Evolutionary conservation across 108 stramenopile genomes (phyloP).

Genomic region (Mayamaea pseudoterrestris): DNA sequence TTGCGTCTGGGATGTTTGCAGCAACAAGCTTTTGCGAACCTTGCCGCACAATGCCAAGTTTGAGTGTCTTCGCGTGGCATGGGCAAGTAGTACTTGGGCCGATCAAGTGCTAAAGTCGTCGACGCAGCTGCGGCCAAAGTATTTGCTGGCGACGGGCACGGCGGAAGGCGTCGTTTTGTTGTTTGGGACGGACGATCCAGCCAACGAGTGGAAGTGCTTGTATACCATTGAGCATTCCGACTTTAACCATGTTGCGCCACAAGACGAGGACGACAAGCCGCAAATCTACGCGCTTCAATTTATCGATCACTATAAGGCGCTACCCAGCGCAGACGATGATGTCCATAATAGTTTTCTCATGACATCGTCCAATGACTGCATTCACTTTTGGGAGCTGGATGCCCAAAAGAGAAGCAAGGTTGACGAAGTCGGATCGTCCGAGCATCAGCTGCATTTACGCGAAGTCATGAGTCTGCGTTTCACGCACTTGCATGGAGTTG

Average conservation of each 20-base stretch:
- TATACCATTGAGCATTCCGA: constrained; percentile 30
- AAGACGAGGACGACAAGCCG: constrained; percentile 43
- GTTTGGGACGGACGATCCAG: constrained; percentile 13
- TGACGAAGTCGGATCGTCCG: background rate
- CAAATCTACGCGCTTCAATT: constrained; percentile 77
- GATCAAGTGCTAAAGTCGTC: background rate
- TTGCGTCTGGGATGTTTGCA: constrained; percentile 47
- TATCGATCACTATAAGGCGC: constrained; percentile 49
- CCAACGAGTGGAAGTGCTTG: constrained; percentile 13
- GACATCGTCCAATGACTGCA: constrained; percentile 66
- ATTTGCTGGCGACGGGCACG: constrained; percentile 22
- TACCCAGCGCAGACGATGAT: constrained; percentile 3
- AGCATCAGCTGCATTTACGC: constrained; percentile 12
- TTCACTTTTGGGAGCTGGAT: constrained; percentile 64
- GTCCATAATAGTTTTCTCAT: constrained; percentile 33
- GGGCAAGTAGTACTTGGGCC: constrained; percentile 32
- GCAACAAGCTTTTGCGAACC: constrained; percentile 33
- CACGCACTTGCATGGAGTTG: constrained; percentile 13
- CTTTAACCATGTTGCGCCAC: constrained; percentile 4
- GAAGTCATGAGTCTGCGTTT: constrained; percentile 54
- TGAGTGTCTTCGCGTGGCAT: constrained; percentile 73
- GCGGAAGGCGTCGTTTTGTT: constrained; percentile 28
- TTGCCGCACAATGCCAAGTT: constrained; percentile 42
- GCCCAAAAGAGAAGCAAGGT: constrained; percentile 1
- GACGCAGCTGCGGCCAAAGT: background rate